Evolutionary conservation across 2,329 filamentous ascomycete genomes (phyloP).

Genomic region (Daldinia eschscholtzii): DNA sequence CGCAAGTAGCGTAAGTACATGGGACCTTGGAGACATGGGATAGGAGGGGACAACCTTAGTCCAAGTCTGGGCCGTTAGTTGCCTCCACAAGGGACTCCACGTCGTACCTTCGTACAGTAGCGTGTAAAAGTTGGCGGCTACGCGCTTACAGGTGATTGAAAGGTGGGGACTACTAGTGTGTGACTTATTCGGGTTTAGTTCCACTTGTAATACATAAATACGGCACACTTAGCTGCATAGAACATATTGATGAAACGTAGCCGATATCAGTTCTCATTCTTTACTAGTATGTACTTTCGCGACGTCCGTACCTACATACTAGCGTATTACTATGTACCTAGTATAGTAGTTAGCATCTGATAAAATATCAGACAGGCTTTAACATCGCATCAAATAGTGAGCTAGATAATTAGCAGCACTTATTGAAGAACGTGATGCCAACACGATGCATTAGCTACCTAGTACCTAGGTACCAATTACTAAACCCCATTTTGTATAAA

Average conservation of each 20-base stretch:
- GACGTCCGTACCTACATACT: neutral
- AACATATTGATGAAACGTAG: constrained; percentile 14
- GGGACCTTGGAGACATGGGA: neutral
- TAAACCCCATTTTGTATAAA: too few relatives aligned
- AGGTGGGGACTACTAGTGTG: constrained; percentile 12
- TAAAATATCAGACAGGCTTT: neutral
- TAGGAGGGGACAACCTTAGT: neutral
- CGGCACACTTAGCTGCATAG: constrained; percentile 9
- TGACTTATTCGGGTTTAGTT: constrained; percentile 30
- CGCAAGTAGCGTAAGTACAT: constrained; percentile 1
- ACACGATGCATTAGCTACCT: too few relatives aligned
- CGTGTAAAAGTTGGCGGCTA: constrained; percentile 45
- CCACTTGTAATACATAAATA: constrained; percentile 19
- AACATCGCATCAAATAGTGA: neutral
- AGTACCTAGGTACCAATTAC: too few relatives aligned
- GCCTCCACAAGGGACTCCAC: constrained; percentile 34
- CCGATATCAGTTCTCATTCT: constrained; percentile 2
- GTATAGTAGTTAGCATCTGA: neutral
- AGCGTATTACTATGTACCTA: neutral
- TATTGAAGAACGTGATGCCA: neutral
- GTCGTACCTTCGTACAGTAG: constrained; percentile 32
- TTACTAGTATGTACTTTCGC: constrained; percentile 3
- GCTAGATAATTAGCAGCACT: neutral
- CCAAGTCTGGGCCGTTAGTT: constrained; percentile 14
- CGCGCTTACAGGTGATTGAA: constrained; percentile 41